Conservation (phyloP, 257 asterid species). For the Orobanche coerulescens region DNA sequence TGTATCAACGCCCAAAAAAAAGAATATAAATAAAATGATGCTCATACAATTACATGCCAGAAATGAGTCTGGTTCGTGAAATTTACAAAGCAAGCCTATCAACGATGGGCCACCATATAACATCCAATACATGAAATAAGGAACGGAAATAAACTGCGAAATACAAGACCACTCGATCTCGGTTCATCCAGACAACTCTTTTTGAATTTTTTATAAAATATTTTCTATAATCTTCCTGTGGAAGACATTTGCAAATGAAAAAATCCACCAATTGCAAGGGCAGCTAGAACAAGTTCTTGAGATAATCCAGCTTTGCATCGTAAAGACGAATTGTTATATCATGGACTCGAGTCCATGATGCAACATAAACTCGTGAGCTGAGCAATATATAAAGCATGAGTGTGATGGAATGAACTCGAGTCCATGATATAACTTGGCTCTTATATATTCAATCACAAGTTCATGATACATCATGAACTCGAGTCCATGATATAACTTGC, state of each 20-base stretch:
- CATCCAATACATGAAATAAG: not conserved
- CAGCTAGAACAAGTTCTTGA: too few species aligned
- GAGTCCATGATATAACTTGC: slow-evolving; percentile 5
- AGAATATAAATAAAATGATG: too few species aligned
- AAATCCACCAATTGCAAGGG: not conserved
- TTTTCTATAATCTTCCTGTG: slow-evolving; percentile 9
- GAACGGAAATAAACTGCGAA: not conserved
- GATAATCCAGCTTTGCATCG: too few species aligned
- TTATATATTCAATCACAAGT: not conserved
- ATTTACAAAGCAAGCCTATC: not conserved
- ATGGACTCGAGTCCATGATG: too few species aligned
- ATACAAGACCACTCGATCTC: slow-evolving; percentile 13
- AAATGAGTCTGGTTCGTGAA: not conserved
- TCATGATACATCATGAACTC: slow-evolving; percentile 7
- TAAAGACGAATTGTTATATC: too few species aligned
- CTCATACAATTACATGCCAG: not conserved
- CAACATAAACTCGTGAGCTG: too few species aligned
- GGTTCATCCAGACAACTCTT: not conserved
- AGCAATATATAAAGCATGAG: too few species aligned
- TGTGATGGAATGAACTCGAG: too few species aligned
- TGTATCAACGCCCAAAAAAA: too few species aligned
- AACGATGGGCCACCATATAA: slow-evolving; percentile 1
- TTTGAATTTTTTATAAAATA: not conserved
- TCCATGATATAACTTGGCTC: too few species aligned
- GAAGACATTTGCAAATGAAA: slow-evolving; percentile 8